Conservation (phyloP, 1,139 yeast genomes). For the Geotrichum klebahnii region DNA sequence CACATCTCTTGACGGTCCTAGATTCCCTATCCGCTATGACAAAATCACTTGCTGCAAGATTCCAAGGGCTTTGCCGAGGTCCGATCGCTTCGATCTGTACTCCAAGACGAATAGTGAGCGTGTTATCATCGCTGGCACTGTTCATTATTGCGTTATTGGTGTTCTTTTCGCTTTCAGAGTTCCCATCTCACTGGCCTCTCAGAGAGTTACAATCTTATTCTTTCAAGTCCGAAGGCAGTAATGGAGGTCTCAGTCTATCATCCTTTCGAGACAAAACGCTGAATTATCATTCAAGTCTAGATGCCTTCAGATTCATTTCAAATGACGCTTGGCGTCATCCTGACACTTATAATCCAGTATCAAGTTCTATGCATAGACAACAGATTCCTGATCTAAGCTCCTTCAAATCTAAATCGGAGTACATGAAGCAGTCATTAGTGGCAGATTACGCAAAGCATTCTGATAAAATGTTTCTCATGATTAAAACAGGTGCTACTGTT, state of each 20-base stretch:
- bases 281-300: constrained; percentile 5
- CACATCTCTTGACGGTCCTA: no score
- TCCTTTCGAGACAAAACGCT: background rate
- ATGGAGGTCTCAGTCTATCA: background rate
- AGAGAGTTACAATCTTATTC: no score
- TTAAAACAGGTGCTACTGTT: constrained; percentile 40
- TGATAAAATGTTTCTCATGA: constrained; percentile 35
- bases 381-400: background rate
- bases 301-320: constrained; percentile 10
- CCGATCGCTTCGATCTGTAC: no score
- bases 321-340: constrained; percentile 23
- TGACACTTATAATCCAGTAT: constrained; percentile 12
- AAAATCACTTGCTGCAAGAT: no score
- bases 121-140: no score
- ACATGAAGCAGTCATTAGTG: constrained; percentile 28
- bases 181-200: no score
- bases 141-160: no score
- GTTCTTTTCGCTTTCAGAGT: no score
- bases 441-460: constrained; percentile 30
- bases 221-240: background rate
- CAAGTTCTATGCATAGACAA: background rate
- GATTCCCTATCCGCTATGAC: no score
- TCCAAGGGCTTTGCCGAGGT: no score
- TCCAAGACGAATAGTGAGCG: no score
- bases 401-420: constrained; percentile 16